Evolutionary conservation across 2,329 filamentous ascomycete genomes (phyloP).

Genomic region (Fusarium hainanense): DNA sequence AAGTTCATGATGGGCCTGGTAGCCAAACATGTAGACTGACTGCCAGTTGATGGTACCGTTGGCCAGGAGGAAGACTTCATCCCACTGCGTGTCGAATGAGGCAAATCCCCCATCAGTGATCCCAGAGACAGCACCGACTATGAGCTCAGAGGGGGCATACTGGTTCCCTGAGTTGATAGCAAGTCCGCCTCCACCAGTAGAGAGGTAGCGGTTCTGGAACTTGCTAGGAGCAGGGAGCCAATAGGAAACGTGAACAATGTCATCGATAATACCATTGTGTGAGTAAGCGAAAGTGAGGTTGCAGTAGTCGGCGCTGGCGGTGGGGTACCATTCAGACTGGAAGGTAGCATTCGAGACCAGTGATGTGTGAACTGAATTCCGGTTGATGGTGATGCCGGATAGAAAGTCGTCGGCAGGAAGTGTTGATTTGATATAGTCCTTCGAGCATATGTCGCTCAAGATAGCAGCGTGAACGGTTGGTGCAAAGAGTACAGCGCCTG

Average conservation of each 20-base stretch:
- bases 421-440: not conserved
- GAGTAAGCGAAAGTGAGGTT: constrained; percentile 53
- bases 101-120: constrained; percentile 58
- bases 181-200: constrained; percentile 58
- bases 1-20: constrained; percentile 64
- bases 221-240: constrained; percentile 50
- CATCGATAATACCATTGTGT: constrained; percentile 48
- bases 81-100: constrained; percentile 53
- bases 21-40: constrained; percentile 61
- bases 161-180: constrained; percentile 24
- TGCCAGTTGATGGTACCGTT: constrained; percentile 65
- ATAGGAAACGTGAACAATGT: constrained; percentile 49
- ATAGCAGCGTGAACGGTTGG: not conserved
- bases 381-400: not conserved
- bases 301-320: constrained; percentile 44
- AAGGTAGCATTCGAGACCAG: constrained; percentile 5
- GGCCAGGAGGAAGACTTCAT: constrained; percentile 54
- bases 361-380: not conserved
- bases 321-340: constrained; percentile 12
- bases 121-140: constrained; percentile 55
- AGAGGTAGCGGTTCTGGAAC: constrained; percentile 59
- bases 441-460: constrained; percentile 12
- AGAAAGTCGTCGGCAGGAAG: not conserved
- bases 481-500: not conserved
- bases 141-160: constrained; percentile 52